Percentiles rank a stretch among this genome's conserved stretches.
These are phyloP conservation scores for Ophiostoma angusticollis DNA, from an alignment of 2,329 filamentous ascomycete species.

Conservation along the genomic window DNA sequence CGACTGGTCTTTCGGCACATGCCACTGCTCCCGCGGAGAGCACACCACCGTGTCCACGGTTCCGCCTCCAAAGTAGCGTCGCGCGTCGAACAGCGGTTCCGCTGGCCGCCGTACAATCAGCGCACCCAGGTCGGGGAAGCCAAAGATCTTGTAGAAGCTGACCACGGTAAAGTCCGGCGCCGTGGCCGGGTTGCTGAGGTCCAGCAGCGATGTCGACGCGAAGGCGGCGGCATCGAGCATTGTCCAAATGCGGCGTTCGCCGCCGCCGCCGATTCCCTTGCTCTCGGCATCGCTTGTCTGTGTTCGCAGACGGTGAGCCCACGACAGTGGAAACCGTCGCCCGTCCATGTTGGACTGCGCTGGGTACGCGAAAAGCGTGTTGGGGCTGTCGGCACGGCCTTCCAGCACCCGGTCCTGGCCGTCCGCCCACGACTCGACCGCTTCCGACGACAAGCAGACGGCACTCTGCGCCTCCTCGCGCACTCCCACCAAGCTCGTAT, in stretches of 20 bases:
- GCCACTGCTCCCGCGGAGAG: slow-evolving; percentile 63
- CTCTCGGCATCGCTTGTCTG: not conserved
- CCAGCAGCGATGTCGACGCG: slow-evolving; percentile 62
- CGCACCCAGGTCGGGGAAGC: slow-evolving; percentile 82
- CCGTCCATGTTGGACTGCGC: slow-evolving; percentile 93
- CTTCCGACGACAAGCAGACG: slow-evolving; percentile 52
- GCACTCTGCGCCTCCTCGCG: slow-evolving; percentile 56
- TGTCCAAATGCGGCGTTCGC: slow-evolving; percentile 39
- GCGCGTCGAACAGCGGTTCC: slow-evolving; percentile 46
- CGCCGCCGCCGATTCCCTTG: slow-evolving; percentile 12
- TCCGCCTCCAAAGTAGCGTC: slow-evolving; percentile 84
- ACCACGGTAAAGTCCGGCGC: slow-evolving; percentile 77
- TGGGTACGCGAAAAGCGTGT: slow-evolving; percentile 60
- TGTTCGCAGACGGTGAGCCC: slow-evolving; percentile 32
- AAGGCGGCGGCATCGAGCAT: slow-evolving; percentile 76
- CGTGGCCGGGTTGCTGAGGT: slow-evolving; percentile 46
- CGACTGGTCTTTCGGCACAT: slow-evolving; percentile 54
- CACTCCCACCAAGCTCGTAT: slow-evolving; percentile 77
- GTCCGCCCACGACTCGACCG: slow-evolving; percentile 53
- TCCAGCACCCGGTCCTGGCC: slow-evolving; percentile 13
- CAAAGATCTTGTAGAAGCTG: slow-evolving; percentile 97
- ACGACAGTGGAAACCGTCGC: slow-evolving; percentile 56
- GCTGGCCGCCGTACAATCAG: slow-evolving; percentile 67
- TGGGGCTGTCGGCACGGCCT: not conserved
- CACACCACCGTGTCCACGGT: slow-evolving; percentile 84